A percentile compares a stretch with the other conserved stretches of the same genome.
Evolutionary conservation across 2,329 filamentous ascomycete genomes (phyloP).

Genomic region (Gyromitra esculenta): DNA sequence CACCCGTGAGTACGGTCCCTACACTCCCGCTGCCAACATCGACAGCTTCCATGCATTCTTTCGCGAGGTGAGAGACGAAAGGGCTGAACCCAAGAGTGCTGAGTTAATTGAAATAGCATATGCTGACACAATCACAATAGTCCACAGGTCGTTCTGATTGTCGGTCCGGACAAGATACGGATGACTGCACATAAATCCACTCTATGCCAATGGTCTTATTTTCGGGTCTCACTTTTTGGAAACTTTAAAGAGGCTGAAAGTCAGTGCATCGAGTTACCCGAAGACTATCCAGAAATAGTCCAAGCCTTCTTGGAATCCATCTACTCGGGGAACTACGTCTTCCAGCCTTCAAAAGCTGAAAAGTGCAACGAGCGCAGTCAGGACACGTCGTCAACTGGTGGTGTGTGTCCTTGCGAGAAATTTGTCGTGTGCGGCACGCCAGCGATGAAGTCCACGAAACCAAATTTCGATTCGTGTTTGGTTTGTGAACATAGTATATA

Average conservation of each 20-base stretch:
- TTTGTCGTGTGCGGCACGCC: neutral
- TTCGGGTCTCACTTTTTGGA: neutral
- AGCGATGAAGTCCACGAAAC: neutral
- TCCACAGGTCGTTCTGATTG: slow-evolving; percentile 10
- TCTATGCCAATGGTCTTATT: slow-evolving; percentile 16
- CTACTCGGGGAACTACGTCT: slow-evolving; percentile 31
- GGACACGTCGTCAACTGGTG: too few species aligned
- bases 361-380: neutral
- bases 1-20: neutral
- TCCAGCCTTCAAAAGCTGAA: neutral
- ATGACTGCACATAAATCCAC: slow-evolving; percentile 10
- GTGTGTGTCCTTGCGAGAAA: slow-evolving; percentile 3
- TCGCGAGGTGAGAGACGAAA: slow-evolving; percentile 5
- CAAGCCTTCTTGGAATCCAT: slow-evolving; percentile 11
- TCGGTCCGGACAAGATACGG: neutral
- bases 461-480: neutral
- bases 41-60: neutral
- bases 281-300: neutral
- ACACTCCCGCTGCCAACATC: neutral
- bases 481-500: neutral
- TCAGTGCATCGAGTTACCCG: slow-evolving; percentile 14
- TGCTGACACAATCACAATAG: neutral
- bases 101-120: neutral
- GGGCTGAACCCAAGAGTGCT: neutral
- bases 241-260: slow-evolving; percentile 6